These are phyloP conservation scores for Trypanosoma theileri DNA, from an alignment of 208 protist species.

Conservation along the genomic window DNA sequence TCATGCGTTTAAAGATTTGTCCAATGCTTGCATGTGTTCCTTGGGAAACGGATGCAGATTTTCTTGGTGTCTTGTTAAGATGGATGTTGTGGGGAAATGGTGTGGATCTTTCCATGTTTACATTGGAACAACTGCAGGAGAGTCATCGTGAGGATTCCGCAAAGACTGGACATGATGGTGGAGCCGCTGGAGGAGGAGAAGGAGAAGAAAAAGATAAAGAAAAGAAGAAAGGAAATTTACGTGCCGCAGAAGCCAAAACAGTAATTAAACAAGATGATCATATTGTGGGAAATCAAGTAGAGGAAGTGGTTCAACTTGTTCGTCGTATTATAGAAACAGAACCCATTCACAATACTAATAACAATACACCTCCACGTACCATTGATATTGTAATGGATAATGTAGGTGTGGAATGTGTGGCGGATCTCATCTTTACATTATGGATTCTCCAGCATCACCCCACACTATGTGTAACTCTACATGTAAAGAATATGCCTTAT, in stretches of 20 bases:
- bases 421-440: conserved; percentile 71
- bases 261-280: conserved; percentile 43
- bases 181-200: background rate
- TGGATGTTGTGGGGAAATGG: conserved; percentile 90
- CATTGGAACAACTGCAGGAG: conserved; percentile 64
- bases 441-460: conserved; percentile 67
- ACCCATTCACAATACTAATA: conserved; percentile 9
- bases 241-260: conserved; percentile 36
- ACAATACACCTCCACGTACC: conserved; percentile 13
- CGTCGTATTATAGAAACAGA: conserved; percentile 31
- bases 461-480: conserved; percentile 46
- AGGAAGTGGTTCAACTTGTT: conserved; percentile 39
- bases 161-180: conserved; percentile 14
- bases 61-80: conserved; percentile 58
- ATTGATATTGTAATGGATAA: conserved; percentile 91
- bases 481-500: conserved; percentile 89
- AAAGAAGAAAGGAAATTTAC: conserved; percentile 26
- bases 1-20: conserved; percentile 56
- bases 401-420: conserved; percentile 80
- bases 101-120: conserved; percentile 88
- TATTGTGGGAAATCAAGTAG: conserved; percentile 70
- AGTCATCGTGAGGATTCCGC: background rate
- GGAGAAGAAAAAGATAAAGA: background rate
- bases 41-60: conserved; percentile 46
- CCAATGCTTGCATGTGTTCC: conserved; percentile 81